Conservation (phyloP, 805 yeast species). For the Sungouiozyma intestinalis region DNA sequence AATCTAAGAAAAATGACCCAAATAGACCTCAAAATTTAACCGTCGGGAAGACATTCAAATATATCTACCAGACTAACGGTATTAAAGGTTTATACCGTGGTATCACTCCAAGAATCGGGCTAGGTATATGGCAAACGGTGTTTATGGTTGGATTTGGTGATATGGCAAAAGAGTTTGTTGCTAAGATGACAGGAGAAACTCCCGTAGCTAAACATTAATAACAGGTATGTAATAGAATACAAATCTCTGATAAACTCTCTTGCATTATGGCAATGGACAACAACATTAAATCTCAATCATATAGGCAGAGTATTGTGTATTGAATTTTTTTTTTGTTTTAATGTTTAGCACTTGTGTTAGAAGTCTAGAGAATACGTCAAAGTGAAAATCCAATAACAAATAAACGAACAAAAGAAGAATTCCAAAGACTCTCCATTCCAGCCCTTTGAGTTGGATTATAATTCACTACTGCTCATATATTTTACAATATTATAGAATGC, state of each 20-base stretch:
- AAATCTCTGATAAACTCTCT: too few relatives aligned
- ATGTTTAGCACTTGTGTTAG: neutral
- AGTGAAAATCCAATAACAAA: neutral
- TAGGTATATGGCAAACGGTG: constrained; percentile 97
- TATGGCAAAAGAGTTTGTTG: constrained; percentile 68
- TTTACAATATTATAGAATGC: neutral
- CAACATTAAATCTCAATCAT: too few relatives aligned
- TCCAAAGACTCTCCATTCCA: too few relatives aligned
- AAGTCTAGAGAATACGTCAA: neutral
- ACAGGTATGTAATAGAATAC: neutral
- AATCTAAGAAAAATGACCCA: constrained; percentile 86
- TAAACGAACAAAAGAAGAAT: too few relatives aligned
- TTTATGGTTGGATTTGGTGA: constrained; percentile 99
- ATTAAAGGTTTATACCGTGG: constrained; percentile 89
- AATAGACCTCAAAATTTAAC: constrained; percentile 88
- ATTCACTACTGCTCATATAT: neutral
- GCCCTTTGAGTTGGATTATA: neutral
- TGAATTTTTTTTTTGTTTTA: neutral
- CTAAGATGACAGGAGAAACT: constrained; percentile 46
- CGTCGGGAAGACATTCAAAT: constrained; percentile 65
- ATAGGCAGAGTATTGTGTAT: too few relatives aligned
- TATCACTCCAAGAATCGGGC: constrained; percentile 91
- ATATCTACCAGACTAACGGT: constrained; percentile 77
- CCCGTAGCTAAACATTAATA: constrained; percentile 34
- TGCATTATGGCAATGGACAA: too few relatives aligned